phyloP scores from a whole-genome alignment of 345 rosid genomes.

The Boechera divaricarpa region DNA sequence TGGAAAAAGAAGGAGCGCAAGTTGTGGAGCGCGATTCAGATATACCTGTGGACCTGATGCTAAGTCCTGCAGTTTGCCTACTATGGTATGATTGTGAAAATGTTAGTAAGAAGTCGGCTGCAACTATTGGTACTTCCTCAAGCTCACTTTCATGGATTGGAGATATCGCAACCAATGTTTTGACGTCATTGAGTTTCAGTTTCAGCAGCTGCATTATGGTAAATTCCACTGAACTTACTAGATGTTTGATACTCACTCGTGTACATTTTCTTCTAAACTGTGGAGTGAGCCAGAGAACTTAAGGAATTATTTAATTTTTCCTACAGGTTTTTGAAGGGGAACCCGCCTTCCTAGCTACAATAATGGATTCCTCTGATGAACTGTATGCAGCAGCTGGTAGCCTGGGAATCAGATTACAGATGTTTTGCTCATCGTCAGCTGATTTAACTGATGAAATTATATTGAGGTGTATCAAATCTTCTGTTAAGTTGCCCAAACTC shows the following conservation, averaged over 20 bases:
- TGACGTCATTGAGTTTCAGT: constrained; percentile 77
- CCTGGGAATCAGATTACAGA: constrained; percentile 86
- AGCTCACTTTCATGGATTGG: constrained; percentile 69
- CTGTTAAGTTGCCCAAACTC: constrained; percentile 49
- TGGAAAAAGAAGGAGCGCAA: constrained; percentile 85
- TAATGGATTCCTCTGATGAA: constrained; percentile 71
- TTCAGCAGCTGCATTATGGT: constrained; percentile 91
- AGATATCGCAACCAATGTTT: constrained; percentile 77
- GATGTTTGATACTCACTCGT: background rate
- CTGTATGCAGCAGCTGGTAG: constrained; percentile 93
- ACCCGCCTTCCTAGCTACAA: constrained; percentile 35
- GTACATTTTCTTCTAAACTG: constrained; percentile 8
- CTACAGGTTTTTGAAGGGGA: constrained; percentile 47
- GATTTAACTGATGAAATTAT: constrained; percentile 79
- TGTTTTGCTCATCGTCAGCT: constrained; percentile 77
- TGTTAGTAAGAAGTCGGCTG: constrained; percentile 60
- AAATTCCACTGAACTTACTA: constrained; percentile 38
- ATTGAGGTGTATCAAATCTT: constrained; percentile 61
- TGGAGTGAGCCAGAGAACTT: background rate
- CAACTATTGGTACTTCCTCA: constrained; percentile 63
- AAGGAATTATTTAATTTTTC: constrained; percentile 10
- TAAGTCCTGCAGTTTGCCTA: constrained; percentile 72
- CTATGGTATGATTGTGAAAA: constrained; percentile 80
- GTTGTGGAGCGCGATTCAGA: constrained; percentile 87
- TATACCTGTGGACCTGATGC: constrained; percentile 78